Evolutionary conservation across 2,329 filamentous ascomycete species (phyloP).

Genomic region (Arthrobotrys sinensis): DNA sequence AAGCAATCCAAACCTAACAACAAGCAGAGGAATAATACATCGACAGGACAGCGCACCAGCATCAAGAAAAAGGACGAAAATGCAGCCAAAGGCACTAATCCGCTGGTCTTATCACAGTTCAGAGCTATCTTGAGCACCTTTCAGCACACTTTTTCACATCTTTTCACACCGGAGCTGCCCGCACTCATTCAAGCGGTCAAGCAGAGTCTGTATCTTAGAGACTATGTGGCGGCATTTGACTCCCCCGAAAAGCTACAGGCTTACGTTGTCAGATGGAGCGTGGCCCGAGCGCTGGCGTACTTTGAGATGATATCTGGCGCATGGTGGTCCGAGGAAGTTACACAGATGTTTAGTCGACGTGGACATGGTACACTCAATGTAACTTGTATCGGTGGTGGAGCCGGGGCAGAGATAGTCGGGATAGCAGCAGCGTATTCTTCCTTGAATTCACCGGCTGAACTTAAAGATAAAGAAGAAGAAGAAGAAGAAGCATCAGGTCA

Average conservation of each 20-base stretch:
- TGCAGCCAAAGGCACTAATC: neutral
- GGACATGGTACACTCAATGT: slow-evolving; percentile 65
- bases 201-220: slow-evolving; percentile 84
- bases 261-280: slow-evolving; percentile 93
- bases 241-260: slow-evolving; percentile 79
- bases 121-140: slow-evolving; percentile 78
- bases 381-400: slow-evolving; percentile 76
- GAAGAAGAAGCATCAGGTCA: neutral
- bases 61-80: slow-evolving; percentile 20
- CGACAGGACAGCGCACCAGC: neutral
- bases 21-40: neutral
- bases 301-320: slow-evolving; percentile 66
- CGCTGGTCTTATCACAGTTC: slow-evolving; percentile 37
- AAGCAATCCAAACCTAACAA: slow-evolving; percentile 3
- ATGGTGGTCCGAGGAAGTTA: slow-evolving; percentile 46
- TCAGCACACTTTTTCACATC: slow-evolving; percentile 74
- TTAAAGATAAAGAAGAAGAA: neutral
- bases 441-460: neutral
- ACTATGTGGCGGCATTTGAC: slow-evolving; percentile 86
- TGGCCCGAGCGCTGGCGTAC: slow-evolving; percentile 86
- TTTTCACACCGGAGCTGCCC: slow-evolving; percentile 71
- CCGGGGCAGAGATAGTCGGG: slow-evolving; percentile 72
- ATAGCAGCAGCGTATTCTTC: slow-evolving; percentile 61
- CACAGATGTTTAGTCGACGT: slow-evolving; percentile 26
- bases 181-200: slow-evolving; percentile 84